These are phyloP conservation scores for Globisporangium sylvaticum DNA, from an alignment of 352 stramenopile genomes.

Conservation along the genomic window DNA sequence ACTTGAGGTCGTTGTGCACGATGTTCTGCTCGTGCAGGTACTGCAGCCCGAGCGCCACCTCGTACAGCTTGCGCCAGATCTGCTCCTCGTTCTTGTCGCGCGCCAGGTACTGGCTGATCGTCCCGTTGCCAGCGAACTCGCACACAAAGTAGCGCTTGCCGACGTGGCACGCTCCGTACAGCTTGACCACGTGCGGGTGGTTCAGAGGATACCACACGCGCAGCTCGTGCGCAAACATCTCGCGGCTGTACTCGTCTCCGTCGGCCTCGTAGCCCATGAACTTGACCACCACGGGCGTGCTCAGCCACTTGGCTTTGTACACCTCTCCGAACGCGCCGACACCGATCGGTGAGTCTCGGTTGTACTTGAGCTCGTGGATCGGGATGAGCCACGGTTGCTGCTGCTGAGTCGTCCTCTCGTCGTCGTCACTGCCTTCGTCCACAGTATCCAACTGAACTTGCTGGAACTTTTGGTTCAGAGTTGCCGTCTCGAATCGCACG, in stretches of 20 bases:
- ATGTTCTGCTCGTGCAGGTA: slow-evolving; percentile 15
- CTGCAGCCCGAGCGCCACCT: slow-evolving; percentile 20
- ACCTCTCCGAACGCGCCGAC: background rate
- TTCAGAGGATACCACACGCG: slow-evolving; percentile 16
- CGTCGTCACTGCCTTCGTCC: background rate
- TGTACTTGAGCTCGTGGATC: background rate
- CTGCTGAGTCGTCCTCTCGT: background rate
- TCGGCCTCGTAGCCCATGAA: slow-evolving; percentile 1
- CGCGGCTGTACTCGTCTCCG: background rate
- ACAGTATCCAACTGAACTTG: background rate
- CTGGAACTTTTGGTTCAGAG: background rate
- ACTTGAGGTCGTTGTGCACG: too few species aligned
- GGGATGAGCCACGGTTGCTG: slow-evolving; percentile 4
- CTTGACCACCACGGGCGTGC: slow-evolving; percentile 16
- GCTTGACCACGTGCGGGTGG: slow-evolving; percentile 17
- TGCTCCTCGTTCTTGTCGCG: background rate
- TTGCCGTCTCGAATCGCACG: background rate
- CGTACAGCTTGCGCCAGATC: slow-evolving; percentile 11
- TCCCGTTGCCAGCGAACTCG: slow-evolving; percentile 5
- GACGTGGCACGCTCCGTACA: slow-evolving; percentile 22
- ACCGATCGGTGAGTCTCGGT: background rate
- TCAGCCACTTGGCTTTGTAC: background rate
- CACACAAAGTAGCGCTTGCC: slow-evolving; percentile 16
- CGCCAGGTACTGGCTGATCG: background rate
- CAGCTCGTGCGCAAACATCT: slow-evolving; percentile 15